Evolutionary conservation across 768 basidiomycete species (phyloP), one percentile per base, ranked within the genome.

Genomic region (Lactifluus hygrophoroides): DNA sequence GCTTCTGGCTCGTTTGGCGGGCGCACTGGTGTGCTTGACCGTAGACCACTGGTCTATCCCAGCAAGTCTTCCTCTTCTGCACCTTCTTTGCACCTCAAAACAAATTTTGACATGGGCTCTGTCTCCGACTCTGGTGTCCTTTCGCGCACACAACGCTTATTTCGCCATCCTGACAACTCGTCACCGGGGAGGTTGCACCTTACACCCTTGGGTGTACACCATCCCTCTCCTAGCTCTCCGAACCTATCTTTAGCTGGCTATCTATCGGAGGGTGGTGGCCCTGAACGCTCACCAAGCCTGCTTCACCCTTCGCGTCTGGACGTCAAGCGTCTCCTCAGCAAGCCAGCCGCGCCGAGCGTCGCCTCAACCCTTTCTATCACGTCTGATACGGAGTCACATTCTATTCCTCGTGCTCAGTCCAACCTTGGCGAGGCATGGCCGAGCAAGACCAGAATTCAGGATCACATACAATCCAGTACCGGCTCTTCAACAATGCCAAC

Each of bases 271-370:
- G 55, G 61, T 7, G 55, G 34, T 32, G 45, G 19, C 34, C 30
- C 40, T 4, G 62, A 64, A 3, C 51, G 54, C 17, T 55, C 61
- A 7, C n/a, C 64, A 16, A 63, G 35, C 42, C 30, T 57, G 10
- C 57, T 63, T 3, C 57, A 55, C 13, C 51, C 64, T 6, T 53
- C 57, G 30, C 57, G 54, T 27, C 61, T 64, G 5, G 61, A 64
- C 13, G 48, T 64, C 50, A 64, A 64, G 43, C 61, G 64, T 44
- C 51, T 64, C 4, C 64, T 64, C 23, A 63, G 61, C 54, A 64
- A 64, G 42, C 64, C 64, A 3, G 64, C 64, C 1, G 61, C 57
- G 21, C 57, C 61, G 9, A 56, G 62, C 28, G 51, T 58, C 46
- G 54, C 51, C 35, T 64, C 64, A 1, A 56, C 37, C n/a, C 40